Evolutionary conservation across 208 protist species (phyloP), one percentile per base, ranked within the genome.

Genomic region (Lotmaria passim): DNA sequence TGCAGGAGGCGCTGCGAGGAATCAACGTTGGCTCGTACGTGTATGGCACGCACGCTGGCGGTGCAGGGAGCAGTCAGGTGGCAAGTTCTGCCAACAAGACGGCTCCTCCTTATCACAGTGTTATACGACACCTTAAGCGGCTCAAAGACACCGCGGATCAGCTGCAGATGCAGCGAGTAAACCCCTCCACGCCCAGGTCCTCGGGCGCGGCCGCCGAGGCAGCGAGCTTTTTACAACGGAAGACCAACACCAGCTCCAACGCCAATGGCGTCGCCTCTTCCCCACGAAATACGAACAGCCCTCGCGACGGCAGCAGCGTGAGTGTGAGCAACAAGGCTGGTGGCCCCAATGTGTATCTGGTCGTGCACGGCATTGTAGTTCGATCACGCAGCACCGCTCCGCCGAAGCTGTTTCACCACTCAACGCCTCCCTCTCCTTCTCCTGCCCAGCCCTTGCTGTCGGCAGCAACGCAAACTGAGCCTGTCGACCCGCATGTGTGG

Each of bases 351-450:
- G n/a, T 15, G 30, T 69, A 59, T 28, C 73, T 60, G 1, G 30
- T 79, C n/a, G 69, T 87, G 24, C 85, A 90, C 48, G 85, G 81
- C 26, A 63, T 90, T 26, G 60, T 81, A 5, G 55, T 90, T 7
- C 74, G 85, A 11, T 87, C 78, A 21, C 85, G 75, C 36, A 24
- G 33, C 26, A 36, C 23, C 31, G 2, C 60, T 15, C 34, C 31
- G 46, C 44, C 46, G n/a, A 24, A 6, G 6, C 31, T 56, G 31
- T 26, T 12, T 46, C 15, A 17, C 11, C 41, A 4, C 2, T 17
- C 10, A 46, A 46, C n/a, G 24, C 55, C 21, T 21, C 17, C 7
- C 33, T 34, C 36, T 30, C 26, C 24, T 34, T 21, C 23, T 33
- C 3, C 23, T 8, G 6, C n/a, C n/a, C n/a, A n/a, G n/a, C n/a